These are phyloP conservation scores for Cyphellophora attinorum DNA, from an alignment of 2,329 filamentous ascomycete genomes.

Conservation along the genomic window DNA sequence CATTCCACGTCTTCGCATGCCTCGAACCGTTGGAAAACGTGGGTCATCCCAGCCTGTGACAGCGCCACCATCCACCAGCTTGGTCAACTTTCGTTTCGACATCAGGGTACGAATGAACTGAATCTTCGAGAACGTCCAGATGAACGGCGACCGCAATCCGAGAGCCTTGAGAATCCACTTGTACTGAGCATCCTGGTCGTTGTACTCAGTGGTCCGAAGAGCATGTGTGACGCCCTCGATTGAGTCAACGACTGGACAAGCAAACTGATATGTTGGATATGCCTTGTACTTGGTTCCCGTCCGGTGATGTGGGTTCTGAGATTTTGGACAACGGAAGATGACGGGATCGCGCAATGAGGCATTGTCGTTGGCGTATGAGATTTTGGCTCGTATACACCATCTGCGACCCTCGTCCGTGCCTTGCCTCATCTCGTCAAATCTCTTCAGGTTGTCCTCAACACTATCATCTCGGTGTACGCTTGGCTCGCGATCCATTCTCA, in stretches of 20 bases:
- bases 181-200: slow-evolving; percentile 43
- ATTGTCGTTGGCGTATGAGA: slow-evolving; percentile 84
- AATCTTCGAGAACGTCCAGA: slow-evolving; percentile 45
- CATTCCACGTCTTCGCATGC: slow-evolving; percentile 40
- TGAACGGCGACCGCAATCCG: slow-evolving; percentile 34
- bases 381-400: slow-evolving; percentile 92
- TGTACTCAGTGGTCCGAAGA: slow-evolving; percentile 53
- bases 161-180: slow-evolving; percentile 41
- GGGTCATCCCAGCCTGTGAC: slow-evolving; percentile 45
- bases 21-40: slow-evolving; percentile 41
- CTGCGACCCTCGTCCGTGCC: slow-evolving; percentile 67
- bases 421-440: slow-evolving; percentile 89
- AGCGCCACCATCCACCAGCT: slow-evolving; percentile 36
- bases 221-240: slow-evolving; percentile 57
- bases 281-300: slow-evolving; percentile 57
- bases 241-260: slow-evolving; percentile 53
- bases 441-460: slow-evolving; percentile 73
- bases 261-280: slow-evolving; percentile 60
- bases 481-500: slow-evolving; percentile 75
- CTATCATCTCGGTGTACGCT: slow-evolving; percentile 70
- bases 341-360: slow-evolving; percentile 94
- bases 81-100: slow-evolving; percentile 43
- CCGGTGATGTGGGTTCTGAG: slow-evolving; percentile 54
- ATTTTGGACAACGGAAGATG: slow-evolving; percentile 75
- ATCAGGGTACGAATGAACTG: slow-evolving; percentile 42